Base-by-base conservation (phyloP, 1,284 basidiomycete species). In the Cutaneotrichosporon spelunceum region DNA sequence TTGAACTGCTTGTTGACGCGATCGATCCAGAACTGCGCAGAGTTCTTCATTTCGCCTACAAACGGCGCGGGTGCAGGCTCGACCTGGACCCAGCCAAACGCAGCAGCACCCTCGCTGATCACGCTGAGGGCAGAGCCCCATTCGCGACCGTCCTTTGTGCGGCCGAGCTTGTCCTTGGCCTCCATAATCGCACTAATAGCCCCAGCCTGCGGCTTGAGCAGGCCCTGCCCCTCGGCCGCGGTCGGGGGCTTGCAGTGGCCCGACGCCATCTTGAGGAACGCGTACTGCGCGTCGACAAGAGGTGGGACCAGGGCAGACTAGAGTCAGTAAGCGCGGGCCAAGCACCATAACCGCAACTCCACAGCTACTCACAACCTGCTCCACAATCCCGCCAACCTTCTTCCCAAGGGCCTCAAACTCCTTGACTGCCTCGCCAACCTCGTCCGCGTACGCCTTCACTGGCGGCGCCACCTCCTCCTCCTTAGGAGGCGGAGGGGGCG, bases 1-100 rank as follows among this genome's bases (percentile, higher is more conserved):
- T 93, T 98, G 83, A 84, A 90, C 68, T 95, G 91, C 79, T 95
- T 94, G 78, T 95, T 87, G 53, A 98, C 85, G 60, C 89, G 86
- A 76, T 97, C 93, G 14, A 88, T 87, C 78, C 93, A 99, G 81
- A 94, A 99, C 72, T 88, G 85, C 7, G 89, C 86, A 9, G 91
- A 86, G 57, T 98, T 93, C 79, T 90, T 95, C 79, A 90, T 86
- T 57, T 95, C 91, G 14, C 79, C 81, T n/a, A 98, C 83, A 70
- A 85, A 90, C 14, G 90, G 87, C 5, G 84, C 91, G 0, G 96
- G 95, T 72, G 57, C 47, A 1, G 55, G 61, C 53, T 56, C 92
- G 58, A 88, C 83, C 53, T 88, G 85, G 50, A 99, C 87, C 95
- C 95, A 99, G n/a, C 88, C 94, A 57, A 91, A 86, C n/a, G 85